Base-by-base conservation (phyloP, 805 yeast species). In the Kluyveromyces nonfermentans region DNA sequence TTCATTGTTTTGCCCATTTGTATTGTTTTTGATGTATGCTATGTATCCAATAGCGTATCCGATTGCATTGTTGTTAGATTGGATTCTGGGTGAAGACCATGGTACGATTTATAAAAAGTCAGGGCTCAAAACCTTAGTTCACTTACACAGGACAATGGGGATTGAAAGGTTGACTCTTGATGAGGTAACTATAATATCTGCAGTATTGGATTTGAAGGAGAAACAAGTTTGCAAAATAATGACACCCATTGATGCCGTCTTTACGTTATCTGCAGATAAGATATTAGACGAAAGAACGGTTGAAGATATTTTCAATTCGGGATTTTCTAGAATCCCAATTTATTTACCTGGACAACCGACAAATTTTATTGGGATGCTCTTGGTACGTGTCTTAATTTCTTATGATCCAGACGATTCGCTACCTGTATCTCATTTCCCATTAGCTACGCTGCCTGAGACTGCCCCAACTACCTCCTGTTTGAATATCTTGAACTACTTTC, bases 361-460 rank as follows among this genome's bases (percentile, higher is more conserved):
- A 45, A 90, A 90, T 63, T 90, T 87, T 63, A 84, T 89, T 46
- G 98, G 98, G 14, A 90, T 90, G 98, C 70, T 90, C 35, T 71
- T 90, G 35, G 97, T 93, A 17, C 74, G 97, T 49, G 93, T 89
- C 25, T 74, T 90, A 57, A 93, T 90, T 51, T 83, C 95, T 44
- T 90, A 90, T 62, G 98, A 90, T 59, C 97, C 98, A 3, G 97
- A 90, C 62, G 98, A 90, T 63, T 85, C 89, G 1, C 67, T 85
- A 43, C 96, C 96, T 0, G 93, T 93, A 25, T 85, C 95, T 1
- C 78, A 88, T 10, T 90, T 90, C 70, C 96, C 97, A 7, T 72
- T 90, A 55, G 97, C 97, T 1, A 93, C 97, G 0, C 72, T 90
- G 37, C 98, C 98, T 0, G 97, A 90, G 66, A 90, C 98, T 0